Base-by-base conservation (phyloP, 805 yeast genomes). In the Lipomyces sp. region DNA sequence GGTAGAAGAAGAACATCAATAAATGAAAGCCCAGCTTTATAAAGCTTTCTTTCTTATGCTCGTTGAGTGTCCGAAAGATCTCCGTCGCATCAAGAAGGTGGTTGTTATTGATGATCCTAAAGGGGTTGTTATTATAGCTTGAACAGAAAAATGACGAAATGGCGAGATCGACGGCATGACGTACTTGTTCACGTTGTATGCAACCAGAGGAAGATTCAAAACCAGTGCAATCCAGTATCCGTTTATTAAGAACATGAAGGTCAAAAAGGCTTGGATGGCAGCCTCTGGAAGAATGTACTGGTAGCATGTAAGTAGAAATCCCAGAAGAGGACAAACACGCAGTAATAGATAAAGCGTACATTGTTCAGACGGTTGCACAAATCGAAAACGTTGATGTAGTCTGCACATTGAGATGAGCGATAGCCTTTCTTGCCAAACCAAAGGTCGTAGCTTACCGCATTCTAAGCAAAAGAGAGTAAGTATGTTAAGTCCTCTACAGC, bases 361-460 rank as follows among this genome's bases (percentile, higher is more conserved):
- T 61, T 82, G 76, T 93, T 93, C 67, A 93, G 80, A 65, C 86
- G 84, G 73, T 87, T 87, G 74, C 98, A 93, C 63, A 93, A 77
- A 72, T 91, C 98, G 68, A 91, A 88, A 50, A 98, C 98, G 70
- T 91, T 93, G 73, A 91, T 90, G 76, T 91, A 93, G 70, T 93
- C 98, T 65, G 90, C 24, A 19, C 16, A 24, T 18, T 18, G 13
- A 45, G 38, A n/a, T 24, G n/a, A n/a, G 19, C 36, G 26, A 19
- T 6, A 6, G 31, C 16, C 39, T 36, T 18, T 14, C 16, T 14
- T n/a, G 11, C 11, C 21, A 10, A 14, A 31, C 14, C 14, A 31
- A 13, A 31, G 34, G 14, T 31, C 47, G 19, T 10, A n/a, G 13
- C 58, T 14, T 45, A 55, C 59, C 59, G 51, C 60, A 62, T 57